Conservation (phyloP, 192 early-diverging fungal species). For the Coemansia sp. region DNA sequence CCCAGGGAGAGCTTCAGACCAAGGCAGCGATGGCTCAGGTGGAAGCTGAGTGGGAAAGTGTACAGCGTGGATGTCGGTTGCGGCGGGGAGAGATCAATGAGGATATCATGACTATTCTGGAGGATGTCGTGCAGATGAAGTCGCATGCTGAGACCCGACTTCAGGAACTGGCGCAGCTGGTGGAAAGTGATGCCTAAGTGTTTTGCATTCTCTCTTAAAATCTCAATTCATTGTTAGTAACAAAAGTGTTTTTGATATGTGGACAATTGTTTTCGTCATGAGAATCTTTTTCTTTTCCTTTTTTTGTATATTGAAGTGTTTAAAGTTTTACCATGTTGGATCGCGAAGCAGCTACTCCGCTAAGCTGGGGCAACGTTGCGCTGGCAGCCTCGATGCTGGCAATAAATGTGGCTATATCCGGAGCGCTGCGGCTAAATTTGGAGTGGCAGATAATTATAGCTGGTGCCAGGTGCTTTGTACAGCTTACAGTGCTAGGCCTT, state of each 20-base stretch:
- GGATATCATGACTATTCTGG: conserved; percentile 41
- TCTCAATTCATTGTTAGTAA: conserved; percentile 1
- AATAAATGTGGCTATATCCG: conserved; percentile 34
- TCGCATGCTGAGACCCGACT: conserved; percentile 32
- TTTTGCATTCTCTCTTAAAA: neutral
- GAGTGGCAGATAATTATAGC: conserved; percentile 63
- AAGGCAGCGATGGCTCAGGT: conserved; percentile 43
- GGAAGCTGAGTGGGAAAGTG: conserved; percentile 51
- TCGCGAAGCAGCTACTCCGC: conserved; percentile 9
- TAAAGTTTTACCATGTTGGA: too few relatives aligned
- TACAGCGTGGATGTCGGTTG: conserved; percentile 47
- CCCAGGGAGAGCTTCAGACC: conserved; percentile 49
- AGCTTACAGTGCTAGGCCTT: conserved; percentile 73
- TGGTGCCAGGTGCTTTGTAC: conserved; percentile 69
- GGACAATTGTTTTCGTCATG: too few relatives aligned
- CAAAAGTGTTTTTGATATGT: neutral
- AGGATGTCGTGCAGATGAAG: conserved; percentile 45
- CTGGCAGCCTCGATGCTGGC: conserved; percentile 37
- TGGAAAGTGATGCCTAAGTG: conserved; percentile 13
- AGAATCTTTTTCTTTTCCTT: neutral
- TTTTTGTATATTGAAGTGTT: neutral
- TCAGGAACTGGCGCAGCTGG: conserved; percentile 43
- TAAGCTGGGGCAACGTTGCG: conserved; percentile 45
- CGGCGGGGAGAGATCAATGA: conserved; percentile 47
- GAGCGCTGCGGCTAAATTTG: conserved; percentile 21